These are phyloP conservation scores for Pinus albicaulis DNA, from an alignment of 75 land plant genomes.

Conservation along the genomic window DNA sequence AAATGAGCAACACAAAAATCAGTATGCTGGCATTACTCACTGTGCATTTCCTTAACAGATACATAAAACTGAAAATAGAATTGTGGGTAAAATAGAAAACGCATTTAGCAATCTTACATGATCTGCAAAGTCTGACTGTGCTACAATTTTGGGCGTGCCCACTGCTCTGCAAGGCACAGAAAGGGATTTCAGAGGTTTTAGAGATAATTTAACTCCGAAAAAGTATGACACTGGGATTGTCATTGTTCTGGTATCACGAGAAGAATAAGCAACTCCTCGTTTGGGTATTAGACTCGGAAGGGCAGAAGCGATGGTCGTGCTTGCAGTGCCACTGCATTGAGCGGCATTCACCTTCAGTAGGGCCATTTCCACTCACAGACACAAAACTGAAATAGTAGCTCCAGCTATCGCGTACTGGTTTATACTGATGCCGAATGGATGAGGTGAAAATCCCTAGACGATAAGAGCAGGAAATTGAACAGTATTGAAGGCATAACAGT, in stretches of 20 bases:
- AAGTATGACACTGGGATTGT: not conserved
- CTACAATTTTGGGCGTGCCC: not conserved
- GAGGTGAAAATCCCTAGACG: too few relatives aligned
- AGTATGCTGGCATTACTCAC: not conserved
- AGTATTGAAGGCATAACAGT: too few relatives aligned
- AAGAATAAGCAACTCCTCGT: not conserved
- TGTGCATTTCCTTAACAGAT: not conserved
- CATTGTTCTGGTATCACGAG: not conserved
- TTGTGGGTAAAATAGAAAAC: not conserved
- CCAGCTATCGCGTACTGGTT: too few relatives aligned
- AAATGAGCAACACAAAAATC: not conserved
- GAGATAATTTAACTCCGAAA: not conserved
- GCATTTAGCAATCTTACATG: not conserved
- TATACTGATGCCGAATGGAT: too few relatives aligned
- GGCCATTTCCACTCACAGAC: not conserved
- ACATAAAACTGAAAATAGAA: not conserved
- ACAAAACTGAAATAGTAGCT: too few relatives aligned
- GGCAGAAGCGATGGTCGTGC: not conserved
- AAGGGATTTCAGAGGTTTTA: not conserved
- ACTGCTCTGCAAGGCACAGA: not conserved
- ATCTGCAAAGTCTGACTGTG: conserved; percentile 6
- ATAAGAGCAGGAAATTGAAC: too few relatives aligned
- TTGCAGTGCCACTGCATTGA: not conserved
- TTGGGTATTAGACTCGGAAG: not conserved
- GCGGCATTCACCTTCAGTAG: not conserved